Evolutionary conservation across 2,329 filamentous ascomycete genomes (phyloP).

Genomic region (Xylariaceae sp.): DNA sequence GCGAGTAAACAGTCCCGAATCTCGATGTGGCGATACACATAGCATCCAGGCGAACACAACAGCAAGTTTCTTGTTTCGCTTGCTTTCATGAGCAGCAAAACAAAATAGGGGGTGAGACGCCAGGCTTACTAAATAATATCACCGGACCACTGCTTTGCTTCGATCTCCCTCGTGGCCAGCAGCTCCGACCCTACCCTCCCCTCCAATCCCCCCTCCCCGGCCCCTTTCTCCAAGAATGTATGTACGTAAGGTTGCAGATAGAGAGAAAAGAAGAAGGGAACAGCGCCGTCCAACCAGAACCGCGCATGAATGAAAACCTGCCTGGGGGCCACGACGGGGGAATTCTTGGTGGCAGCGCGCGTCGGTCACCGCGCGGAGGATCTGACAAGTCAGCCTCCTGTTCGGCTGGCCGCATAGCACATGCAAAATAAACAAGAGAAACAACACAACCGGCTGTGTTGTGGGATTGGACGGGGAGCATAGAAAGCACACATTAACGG

Average conservation of each 20-base stretch:
- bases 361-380: slow-evolving; percentile 17
- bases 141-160: not conserved
- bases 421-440: not conserved
- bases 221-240: not conserved
- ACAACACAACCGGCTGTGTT: slow-evolving; percentile 4
- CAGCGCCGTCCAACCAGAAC: not conserved
- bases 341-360: not conserved
- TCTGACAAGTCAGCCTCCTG: slow-evolving; percentile 27
- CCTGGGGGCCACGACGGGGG: not conserved
- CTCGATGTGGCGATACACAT: not conserved
- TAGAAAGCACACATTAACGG: slow-evolving; percentile 10
- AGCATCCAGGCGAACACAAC: not conserved
- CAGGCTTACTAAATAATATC: not conserved
- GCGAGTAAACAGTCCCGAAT: not conserved
- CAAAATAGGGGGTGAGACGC: not conserved
- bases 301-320: not conserved
- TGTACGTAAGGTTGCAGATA: not conserved
- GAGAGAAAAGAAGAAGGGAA: not conserved
- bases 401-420: slow-evolving; percentile 22
- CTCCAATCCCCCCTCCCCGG: not conserved
- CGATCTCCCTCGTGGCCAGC: not conserved
- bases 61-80: not conserved
- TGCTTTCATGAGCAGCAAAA: not conserved
- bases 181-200: not conserved
- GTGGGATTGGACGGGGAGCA: not conserved